A percentile compares a stretch with the other conserved stretches of the same genome.
Conservation (phyloP, 371 early-diverging fungal species). For the Zopfochytrium polystomum region DNA sequence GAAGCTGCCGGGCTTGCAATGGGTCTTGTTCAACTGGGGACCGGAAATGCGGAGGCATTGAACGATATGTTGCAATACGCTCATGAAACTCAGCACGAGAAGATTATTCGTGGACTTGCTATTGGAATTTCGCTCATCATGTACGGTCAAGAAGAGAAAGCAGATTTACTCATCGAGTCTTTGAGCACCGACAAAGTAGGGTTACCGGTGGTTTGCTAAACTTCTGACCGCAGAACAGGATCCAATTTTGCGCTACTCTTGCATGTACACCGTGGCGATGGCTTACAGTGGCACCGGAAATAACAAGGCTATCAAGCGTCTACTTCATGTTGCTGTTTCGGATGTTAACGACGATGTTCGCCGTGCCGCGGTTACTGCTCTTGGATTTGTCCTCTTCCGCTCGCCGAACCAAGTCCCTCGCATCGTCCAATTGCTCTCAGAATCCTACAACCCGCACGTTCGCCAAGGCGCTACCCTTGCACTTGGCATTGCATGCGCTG, state of each 20-base stretch:
- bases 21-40: constrained; percentile 96
- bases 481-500: constrained; percentile 97
- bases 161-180: constrained; percentile 80
- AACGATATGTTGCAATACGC: constrained; percentile 95
- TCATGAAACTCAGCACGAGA: constrained; percentile 96
- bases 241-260: constrained; percentile 91
- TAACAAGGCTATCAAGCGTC: constrained; percentile 89
- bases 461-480: constrained; percentile 96
- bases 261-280: constrained; percentile 93
- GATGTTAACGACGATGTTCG: constrained; percentile 99
- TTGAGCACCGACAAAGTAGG: constrained; percentile 86
- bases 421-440: constrained; percentile 94
- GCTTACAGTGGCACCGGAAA: constrained; percentile 97
- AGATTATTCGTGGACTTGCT: constrained; percentile 94
- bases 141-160: constrained; percentile 92
- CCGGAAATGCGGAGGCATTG: constrained; percentile 73
- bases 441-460: constrained; percentile 98
- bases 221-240: too few species aligned
- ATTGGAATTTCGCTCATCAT: constrained; percentile 91
- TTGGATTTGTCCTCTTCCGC: constrained; percentile 93
- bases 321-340: constrained; percentile 95
- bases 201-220: too few species aligned
- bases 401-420: constrained; percentile 91
- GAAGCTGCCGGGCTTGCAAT: constrained; percentile 98
- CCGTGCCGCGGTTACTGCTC: constrained; percentile 93